Evolutionary conservation across 192 early-diverging fungal species (phyloP).

Genomic region (Jimgerdemannia lactiflua): DNA sequence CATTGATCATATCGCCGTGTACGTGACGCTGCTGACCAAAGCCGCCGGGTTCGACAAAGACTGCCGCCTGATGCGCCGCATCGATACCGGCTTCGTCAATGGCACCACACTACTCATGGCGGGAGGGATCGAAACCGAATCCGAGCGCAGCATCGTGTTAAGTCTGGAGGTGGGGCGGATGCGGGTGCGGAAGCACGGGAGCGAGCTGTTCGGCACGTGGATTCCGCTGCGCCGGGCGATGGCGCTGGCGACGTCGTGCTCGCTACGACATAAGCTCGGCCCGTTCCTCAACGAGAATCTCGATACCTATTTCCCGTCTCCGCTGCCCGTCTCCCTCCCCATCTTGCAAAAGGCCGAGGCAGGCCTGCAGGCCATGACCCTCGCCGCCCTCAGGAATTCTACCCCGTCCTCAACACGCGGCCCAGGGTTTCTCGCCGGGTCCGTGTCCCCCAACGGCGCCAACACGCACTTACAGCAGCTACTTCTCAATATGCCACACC

Average conservation of each 20-base stretch:
- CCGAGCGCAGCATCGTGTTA: constrained; percentile 82
- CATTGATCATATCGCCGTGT: constrained; percentile 49
- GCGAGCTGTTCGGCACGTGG: constrained; percentile 86
- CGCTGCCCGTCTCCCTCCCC: constrained; percentile 44
- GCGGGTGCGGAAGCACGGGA: constrained; percentile 66
- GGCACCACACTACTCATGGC: constrained; percentile 81
- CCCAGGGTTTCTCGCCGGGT: not conserved
- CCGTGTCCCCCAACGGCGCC: constrained; percentile 8
- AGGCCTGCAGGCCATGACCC: constrained; percentile 18
- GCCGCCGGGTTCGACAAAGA: constrained; percentile 39
- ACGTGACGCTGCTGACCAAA: constrained; percentile 32
- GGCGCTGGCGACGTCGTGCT: constrained; percentile 78
- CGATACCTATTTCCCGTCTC: constrained; percentile 62
- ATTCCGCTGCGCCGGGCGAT: constrained; percentile 85
- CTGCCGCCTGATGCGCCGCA: constrained; percentile 70
- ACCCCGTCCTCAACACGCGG: constrained; percentile 8
- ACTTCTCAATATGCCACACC: constrained; percentile 14
- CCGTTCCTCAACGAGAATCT: constrained; percentile 78
- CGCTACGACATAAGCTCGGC: constrained; percentile 69
- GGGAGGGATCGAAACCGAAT: constrained; percentile 81
- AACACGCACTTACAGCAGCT: constrained; percentile 26
- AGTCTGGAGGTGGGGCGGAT: constrained; percentile 80
- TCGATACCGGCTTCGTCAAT: constrained; percentile 86
- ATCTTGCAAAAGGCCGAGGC: constrained; percentile 10
- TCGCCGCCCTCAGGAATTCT: constrained; percentile 16